phyloP scores from a whole-genome alignment of 2,329 filamentous ascomycete species.

The Lomentospora prolificans region DNA sequence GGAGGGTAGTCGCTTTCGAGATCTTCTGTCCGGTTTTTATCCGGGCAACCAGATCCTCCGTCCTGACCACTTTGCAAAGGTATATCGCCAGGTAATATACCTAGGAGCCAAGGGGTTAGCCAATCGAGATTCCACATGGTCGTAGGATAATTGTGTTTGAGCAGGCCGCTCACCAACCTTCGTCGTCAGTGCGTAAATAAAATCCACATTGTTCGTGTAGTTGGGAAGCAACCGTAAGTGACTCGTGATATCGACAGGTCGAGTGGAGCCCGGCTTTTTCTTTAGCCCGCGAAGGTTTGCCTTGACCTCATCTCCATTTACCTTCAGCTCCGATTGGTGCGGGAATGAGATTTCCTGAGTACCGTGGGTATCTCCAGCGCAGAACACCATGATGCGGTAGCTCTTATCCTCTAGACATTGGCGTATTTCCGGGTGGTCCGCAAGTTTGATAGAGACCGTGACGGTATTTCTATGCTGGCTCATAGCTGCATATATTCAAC shows the following conservation, averaged over 20 bases:
- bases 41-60: slow-evolving; percentile 59
- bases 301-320: slow-evolving; percentile 81
- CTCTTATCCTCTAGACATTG: slow-evolving; percentile 50
- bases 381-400: slow-evolving; percentile 73
- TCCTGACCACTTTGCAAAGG: slow-evolving; percentile 63
- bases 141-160: neutral
- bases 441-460: slow-evolving; percentile 32
- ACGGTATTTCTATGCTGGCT: slow-evolving; percentile 43
- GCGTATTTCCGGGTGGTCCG: slow-evolving; percentile 42
- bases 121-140: slow-evolving; percentile 10
- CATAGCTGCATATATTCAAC: slow-evolving; percentile 38
- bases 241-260: slow-evolving; percentile 82
- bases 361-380: slow-evolving; percentile 54
- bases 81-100: slow-evolving; percentile 65
- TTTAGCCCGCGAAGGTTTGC: slow-evolving; percentile 92
- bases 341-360: slow-evolving; percentile 79
- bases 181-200: slow-evolving; percentile 85
- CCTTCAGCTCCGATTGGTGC: slow-evolving; percentile 82
- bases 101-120: slow-evolving; percentile 28
- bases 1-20: slow-evolving; percentile 69
- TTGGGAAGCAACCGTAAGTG: slow-evolving; percentile 59
- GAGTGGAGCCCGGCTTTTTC: slow-evolving; percentile 90
- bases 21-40: slow-evolving; percentile 64
- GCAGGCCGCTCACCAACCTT: too few species aligned
- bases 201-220: slow-evolving; percentile 68